Evolutionary conservation across 352 stramenopile genomes (phyloP), one percentile per base, ranked within the genome.

Genomic region (Plasmopara muralis): DNA sequence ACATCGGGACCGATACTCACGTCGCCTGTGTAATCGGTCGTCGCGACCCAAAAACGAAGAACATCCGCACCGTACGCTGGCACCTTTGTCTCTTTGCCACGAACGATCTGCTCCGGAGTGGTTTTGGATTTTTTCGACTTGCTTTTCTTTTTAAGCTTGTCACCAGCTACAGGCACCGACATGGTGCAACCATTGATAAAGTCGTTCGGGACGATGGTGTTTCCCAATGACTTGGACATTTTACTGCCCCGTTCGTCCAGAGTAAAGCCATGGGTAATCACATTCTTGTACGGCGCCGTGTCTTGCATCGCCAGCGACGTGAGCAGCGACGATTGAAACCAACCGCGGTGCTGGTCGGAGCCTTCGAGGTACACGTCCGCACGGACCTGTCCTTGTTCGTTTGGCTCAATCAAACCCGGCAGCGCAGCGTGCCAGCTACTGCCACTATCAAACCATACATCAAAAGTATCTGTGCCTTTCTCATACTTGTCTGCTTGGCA

Each of bases 371-470:
- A 99, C 43, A 99, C 67, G 68, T 99, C 86, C 1, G 95, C 96
- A 41, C 89, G 87, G 60, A 90, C 93, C 38, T 55, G 54, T 28
- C 58, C 54, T 10, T 87, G 62, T 47, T 86, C 74, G 0, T 79
- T 67, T 37, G 76, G 72, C 41, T 66, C 37, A 10, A 64, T 41
- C 0, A 71, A 6, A n/a, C 25, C 33, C 0, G 63, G 43, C 8
- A 91, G 61, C 15, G 91, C 79, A 0, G 77, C 57, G 49, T 89
- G 64, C 83, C 83, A 92, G 47, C 71, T 88, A 31, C 75, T 89
- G 33, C 87, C 88, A 39, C 89, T 98, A 75, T 99, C 97, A 64
- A 99, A 99, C 97, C 97, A 99, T 33, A 99, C 97, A 70, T 99
- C 97, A 62, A 99, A 88, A 4, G 97, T 99, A 67, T 99, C 97